These are phyloP conservation scores for Ogataea haglerorum DNA, from an alignment of 805 yeast species.

Conservation along the genomic window DNA sequence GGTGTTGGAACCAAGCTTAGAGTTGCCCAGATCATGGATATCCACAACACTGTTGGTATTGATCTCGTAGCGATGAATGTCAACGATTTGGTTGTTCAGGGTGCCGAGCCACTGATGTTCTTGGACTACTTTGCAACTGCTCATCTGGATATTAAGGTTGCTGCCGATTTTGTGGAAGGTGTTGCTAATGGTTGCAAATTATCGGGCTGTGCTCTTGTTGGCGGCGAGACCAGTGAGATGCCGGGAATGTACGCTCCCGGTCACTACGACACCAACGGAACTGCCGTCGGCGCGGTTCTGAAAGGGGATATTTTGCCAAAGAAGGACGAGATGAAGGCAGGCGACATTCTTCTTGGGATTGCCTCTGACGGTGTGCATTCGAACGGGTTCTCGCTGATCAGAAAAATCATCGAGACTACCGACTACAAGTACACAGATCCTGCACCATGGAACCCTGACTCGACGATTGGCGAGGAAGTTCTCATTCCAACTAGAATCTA, in stretches of 20 bases:
- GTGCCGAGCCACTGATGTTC: conserved; percentile 96
- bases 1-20: conserved; percentile 98
- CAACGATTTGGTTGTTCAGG: conserved; percentile 95
- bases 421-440: conserved; percentile 65
- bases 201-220: conserved; percentile 96
- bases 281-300: conserved; percentile 95
- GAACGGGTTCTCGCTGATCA: conserved; percentile 91
- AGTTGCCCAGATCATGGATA: conserved; percentile 85
- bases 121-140: conserved; percentile 97
- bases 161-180: conserved; percentile 87
- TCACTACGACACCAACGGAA: conserved; percentile 97
- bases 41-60: conserved; percentile 97
- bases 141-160: conserved; percentile 75
- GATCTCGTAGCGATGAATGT: conserved; percentile 99
- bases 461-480: conserved; percentile 80
- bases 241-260: conserved; percentile 97
- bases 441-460: conserved; percentile 81
- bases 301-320: conserved; percentile 74
- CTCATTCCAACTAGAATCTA: conserved; percentile 90
- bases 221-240: conserved; percentile 99
- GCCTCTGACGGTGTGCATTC: conserved; percentile 94
- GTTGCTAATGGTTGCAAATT: conserved; percentile 95
- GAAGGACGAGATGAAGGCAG: conserved; percentile 60
- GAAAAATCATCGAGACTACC: conserved; percentile 81
- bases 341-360: conserved; percentile 82